Evolutionary conservation across 352 stramenopile genomes (phyloP).

Genomic region (Phytopythium delawarense): DNA sequence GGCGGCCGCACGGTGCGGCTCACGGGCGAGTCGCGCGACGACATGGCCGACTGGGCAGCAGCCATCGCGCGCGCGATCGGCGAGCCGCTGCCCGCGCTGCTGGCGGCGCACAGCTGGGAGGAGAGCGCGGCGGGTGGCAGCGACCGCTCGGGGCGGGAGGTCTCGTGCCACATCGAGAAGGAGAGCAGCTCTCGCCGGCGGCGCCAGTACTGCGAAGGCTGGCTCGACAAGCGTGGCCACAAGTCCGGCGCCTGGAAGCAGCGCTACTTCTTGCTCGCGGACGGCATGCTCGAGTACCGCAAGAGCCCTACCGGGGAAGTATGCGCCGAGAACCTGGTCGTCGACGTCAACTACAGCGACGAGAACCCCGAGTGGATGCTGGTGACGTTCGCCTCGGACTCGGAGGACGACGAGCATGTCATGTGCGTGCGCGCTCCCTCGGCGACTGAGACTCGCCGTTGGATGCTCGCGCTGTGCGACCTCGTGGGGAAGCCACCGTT

Average conservation of each 20-base stretch:
- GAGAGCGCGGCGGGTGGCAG: conserved; percentile 8
- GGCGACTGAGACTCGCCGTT: conserved; percentile 38
- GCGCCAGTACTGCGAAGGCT: conserved; percentile 42
- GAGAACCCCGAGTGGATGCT: conserved; percentile 30
- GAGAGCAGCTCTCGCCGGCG: conserved; percentile 11
- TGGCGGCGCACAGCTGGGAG: neutral
- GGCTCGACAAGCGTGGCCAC: conserved; percentile 54
- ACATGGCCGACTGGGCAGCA: conserved; percentile 26
- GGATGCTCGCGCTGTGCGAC: conserved; percentile 49
- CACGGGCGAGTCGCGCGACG: conserved; percentile 22
- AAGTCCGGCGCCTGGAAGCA: conserved; percentile 46
- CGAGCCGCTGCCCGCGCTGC: conserved; percentile 11
- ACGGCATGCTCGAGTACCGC: conserved; percentile 58
- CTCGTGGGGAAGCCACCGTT: conserved; percentile 27
- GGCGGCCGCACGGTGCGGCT: conserved; percentile 13
- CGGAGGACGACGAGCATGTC: conserved; percentile 13
- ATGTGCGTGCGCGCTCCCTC: conserved; percentile 48
- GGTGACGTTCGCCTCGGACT: conserved; percentile 51
- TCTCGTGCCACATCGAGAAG: conserved; percentile 3
- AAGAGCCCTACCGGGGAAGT: conserved; percentile 44
- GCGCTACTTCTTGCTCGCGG: conserved; percentile 57
- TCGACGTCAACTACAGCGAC: conserved; percentile 42
- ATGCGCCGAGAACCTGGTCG: conserved; percentile 40
- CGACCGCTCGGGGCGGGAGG: conserved; percentile 11
- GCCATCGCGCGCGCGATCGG: conserved; percentile 19